Evolutionary conservation across 2,329 filamentous ascomycete species (phyloP).

Genomic region (Botrytis tulipae): DNA sequence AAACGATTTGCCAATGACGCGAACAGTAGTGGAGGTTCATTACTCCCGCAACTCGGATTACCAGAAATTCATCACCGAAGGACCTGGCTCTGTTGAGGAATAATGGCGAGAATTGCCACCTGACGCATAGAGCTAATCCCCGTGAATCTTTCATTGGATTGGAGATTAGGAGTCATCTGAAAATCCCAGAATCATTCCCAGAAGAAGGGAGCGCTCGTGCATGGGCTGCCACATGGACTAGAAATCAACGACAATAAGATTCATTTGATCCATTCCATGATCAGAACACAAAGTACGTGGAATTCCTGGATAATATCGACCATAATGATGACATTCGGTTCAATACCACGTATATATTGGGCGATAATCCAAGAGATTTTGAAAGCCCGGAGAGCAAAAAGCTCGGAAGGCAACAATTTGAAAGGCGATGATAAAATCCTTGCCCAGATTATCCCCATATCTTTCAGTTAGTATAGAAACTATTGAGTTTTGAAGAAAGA

Average conservation of each 20-base stretch:
- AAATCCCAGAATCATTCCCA: no score
- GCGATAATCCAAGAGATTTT: background rate
- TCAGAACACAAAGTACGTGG: fast-evolving
- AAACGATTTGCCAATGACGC: background rate
- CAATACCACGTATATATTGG: background rate
- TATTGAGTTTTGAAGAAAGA: background rate
- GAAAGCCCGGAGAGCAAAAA: background rate
- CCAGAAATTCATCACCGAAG: background rate
- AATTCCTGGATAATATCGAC: background rate
- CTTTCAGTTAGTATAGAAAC: background rate
- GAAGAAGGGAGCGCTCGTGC: background rate
- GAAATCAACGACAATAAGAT: no score
- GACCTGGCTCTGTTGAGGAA: background rate
- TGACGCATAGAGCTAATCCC: background rate
- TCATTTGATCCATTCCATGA: fast-evolving
- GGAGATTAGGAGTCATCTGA: no score
- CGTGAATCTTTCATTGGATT: background rate
- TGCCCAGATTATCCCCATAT: no score
- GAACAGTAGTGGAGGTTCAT: background rate
- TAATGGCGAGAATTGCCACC: no score
- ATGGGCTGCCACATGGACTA: background rate
- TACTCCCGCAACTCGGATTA: background rate
- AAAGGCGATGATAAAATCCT: no score
- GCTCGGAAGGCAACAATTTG: background rate
- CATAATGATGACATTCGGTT: no score